A percentile compares a stretch with the other conserved stretches of the same genome.
Evolutionary conservation across 2,329 filamentous ascomycete species (phyloP).

Genomic region (Cladosporium sphaerospermum): DNA sequence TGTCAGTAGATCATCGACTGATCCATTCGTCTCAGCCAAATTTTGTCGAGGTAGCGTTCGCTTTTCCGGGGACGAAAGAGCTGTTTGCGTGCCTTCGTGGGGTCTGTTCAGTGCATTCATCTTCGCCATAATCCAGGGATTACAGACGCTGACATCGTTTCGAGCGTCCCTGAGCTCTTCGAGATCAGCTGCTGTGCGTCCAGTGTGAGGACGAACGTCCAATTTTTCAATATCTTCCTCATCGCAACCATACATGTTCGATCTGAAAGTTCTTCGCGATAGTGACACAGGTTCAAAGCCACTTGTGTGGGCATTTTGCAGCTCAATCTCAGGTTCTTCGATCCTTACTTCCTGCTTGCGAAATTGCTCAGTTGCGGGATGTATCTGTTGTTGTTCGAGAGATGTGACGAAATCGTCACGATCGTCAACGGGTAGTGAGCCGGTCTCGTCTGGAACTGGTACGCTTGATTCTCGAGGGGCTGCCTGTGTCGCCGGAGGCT

Average conservation of each 20-base stretch:
- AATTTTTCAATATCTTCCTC: conserved; percentile 29
- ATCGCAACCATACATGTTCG: conserved; percentile 33
- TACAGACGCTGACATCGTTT: conserved; percentile 33
- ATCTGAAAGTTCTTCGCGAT: conserved; percentile 14
- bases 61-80: conserved; percentile 1
- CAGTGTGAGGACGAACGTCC: conserved; percentile 15
- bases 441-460: not conserved
- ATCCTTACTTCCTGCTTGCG: too few relatives aligned
- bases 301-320: too few relatives aligned
- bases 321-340: too few relatives aligned
- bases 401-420: conserved; percentile 3
- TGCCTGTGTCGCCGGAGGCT: not conserved
- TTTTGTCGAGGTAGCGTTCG: not conserved
- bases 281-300: too few relatives aligned
- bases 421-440: not conserved
- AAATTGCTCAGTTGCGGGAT: too few relatives aligned
- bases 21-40: too few relatives aligned
- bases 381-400: not conserved
- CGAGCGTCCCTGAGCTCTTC: conserved; percentile 28
- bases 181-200: conserved; percentile 21
- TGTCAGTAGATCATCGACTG: not conserved
- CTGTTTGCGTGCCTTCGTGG: not conserved
- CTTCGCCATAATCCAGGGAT: conserved; percentile 46
- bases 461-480: not conserved
- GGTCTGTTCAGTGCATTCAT: conserved; percentile 33